Percentiles rank a stretch among this genome's conserved stretches.
Evolutionary conservation across 1,139 yeast species (phyloP).

Genomic region (Yueomyces sp.): DNA sequence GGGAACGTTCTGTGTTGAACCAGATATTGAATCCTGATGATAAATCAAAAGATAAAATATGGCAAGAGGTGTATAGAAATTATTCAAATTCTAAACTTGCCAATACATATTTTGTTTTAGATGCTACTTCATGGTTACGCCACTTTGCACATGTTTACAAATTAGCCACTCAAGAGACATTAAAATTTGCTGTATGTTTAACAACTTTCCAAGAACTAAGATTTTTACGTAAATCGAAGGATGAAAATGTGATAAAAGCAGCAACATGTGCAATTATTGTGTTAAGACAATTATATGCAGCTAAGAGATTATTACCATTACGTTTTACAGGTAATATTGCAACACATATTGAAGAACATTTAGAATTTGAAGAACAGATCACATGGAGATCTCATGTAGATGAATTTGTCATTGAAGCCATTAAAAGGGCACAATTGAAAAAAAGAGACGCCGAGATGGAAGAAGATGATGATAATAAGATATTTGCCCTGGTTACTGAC

Average conservation of each 20-base stretch:
- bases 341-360: conserved; percentile 40
- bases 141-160: conserved; percentile 69
- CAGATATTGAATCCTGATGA: conserved; percentile 19
- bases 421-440: conserved; percentile 21
- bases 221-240: conserved; percentile 60
- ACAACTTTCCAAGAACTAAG: conserved; percentile 71
- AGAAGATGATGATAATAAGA: not conserved
- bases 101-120: conserved; percentile 51
- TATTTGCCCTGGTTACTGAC: conserved; percentile 50
- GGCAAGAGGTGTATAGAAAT: conserved; percentile 1
- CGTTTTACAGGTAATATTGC: conserved; percentile 56
- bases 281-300: conserved; percentile 51
- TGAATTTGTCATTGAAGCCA: conserved; percentile 28
- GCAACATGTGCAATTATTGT: conserved; percentile 72
- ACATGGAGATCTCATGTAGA: conserved; percentile 31
- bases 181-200: conserved; percentile 51
- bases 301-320: conserved; percentile 47
- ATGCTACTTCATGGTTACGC: conserved; percentile 71
- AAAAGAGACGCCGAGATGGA: conserved; percentile 5
- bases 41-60: conserved; percentile 1
- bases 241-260: conserved; percentile 66
- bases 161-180: conserved; percentile 47
- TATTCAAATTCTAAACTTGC: conserved; percentile 12
- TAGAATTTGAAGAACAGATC: conserved; percentile 30
- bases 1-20: conserved; percentile 18